Evolutionary conservation across 2,329 filamentous ascomycete genomes (phyloP).

Genomic region (Furcasterigmium sp.): DNA sequence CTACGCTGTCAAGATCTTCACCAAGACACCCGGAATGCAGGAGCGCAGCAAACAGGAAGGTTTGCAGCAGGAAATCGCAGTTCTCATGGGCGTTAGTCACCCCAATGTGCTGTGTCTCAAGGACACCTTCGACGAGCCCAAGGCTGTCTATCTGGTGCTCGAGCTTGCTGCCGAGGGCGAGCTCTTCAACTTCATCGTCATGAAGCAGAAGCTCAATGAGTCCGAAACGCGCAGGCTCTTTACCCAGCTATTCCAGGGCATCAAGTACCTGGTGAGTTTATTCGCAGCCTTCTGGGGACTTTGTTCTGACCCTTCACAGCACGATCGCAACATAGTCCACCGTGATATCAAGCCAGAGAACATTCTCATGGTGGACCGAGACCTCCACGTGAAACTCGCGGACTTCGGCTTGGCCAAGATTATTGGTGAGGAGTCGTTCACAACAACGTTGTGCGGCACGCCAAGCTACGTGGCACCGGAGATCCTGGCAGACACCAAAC

Average conservation of each 20-base stretch:
- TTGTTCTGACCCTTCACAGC: constrained; percentile 44
- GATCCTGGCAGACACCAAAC: constrained; percentile 75
- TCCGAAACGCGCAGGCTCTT: constrained; percentile 82
- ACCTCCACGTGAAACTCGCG: constrained; percentile 83
- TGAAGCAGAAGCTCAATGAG: constrained; percentile 84
- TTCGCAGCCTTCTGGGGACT: background rate
- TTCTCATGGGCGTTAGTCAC: constrained; percentile 95
- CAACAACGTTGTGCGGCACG: constrained; percentile 93
- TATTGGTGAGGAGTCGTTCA: constrained; percentile 97
- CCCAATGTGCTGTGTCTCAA: constrained; percentile 89
- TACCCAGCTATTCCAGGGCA: constrained; percentile 82
- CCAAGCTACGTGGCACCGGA: constrained; percentile 96
- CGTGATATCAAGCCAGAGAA: constrained; percentile 98
- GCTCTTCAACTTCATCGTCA: constrained; percentile 90
- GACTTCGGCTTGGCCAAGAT: constrained; percentile 98
- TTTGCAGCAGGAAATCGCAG: constrained; percentile 90
- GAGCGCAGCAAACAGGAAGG: constrained; percentile 81
- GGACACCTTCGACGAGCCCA: constrained; percentile 88
- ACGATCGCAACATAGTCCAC: constrained; percentile 95
- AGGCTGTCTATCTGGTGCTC: constrained; percentile 85
- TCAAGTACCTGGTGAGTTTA: constrained; percentile 82
- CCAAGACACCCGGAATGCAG: constrained; percentile 74
- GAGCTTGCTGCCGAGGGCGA: constrained; percentile 91
- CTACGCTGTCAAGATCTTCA: constrained; percentile 93
- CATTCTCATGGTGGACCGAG: constrained; percentile 80